Base-by-base conservation (phyloP, 2,329 filamentous ascomycete species). In the Phialophora tarda region DNA sequence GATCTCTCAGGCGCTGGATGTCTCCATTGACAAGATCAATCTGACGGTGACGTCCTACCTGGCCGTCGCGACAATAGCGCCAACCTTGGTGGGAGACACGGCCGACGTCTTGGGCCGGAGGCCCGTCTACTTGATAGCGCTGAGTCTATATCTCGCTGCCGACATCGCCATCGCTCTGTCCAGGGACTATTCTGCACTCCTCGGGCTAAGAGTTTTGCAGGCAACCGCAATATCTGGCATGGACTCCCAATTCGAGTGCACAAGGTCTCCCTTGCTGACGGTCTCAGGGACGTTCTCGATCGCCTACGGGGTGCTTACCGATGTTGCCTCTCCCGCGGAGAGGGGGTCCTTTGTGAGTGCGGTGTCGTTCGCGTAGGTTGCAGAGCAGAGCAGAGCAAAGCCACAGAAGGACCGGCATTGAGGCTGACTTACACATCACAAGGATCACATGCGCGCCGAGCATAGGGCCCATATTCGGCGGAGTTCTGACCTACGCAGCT, bases 51-150 rank as follows among this genome's bases (percentile, higher is more conserved):
- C 77, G 1, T 74, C 75, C 3, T 67, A 67, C 51, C 30, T 80
- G 80, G 26, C 69, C 84, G 54, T 78, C 83, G 44, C 84, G 86
- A 77, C 84, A 80, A 74, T 86, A 14, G 79, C 81, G 0, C 83
- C 83, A 17, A 81, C 82, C 71, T 77, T 85, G 11, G 78, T 83
- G 63, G 82, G 80, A 0, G 80, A 80, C 41, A 78, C 84, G 44
- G 78, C 82, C 1, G 83, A 85, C 67, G 80, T 78, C 50, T 77
- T 77, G 44, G 83, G 83, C 14, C 76, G 83, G 63, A 76, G 83
- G 60, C 82, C 82, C 4, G 80, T 81, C 1, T 85, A 84, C 70
- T 71, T 85, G 4, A 68, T 81, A 21, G 78, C 78, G 51, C 79
- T 82, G 63, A 6, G 21, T 11, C 8, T 51, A 17, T 82, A 81